Evolutionary conservation across 2,329 filamentous ascomycete genomes (phyloP), one percentile per base, ranked within the genome.

Genomic region (Camptophora hylomeconis): DNA sequence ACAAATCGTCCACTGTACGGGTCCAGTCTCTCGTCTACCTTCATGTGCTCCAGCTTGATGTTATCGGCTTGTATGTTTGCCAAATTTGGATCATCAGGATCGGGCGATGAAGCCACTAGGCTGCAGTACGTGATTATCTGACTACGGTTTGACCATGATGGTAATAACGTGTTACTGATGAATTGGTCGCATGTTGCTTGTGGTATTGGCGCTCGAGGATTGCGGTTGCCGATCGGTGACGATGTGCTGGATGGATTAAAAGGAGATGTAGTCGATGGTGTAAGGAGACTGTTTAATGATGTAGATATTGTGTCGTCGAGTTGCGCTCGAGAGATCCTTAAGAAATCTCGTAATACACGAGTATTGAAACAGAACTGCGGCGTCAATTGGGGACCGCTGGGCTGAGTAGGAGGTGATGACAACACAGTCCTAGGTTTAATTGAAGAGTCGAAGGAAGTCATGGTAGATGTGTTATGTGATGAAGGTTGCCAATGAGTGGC

Each of bases 281-380:
- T 86, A 24, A 82, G 60, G 20, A 95, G 69, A 1, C 83, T 82
- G 60, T 95, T 95, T 37, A 98, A 72, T 47, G 92, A 87, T 49
- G 93, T 86, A 1, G 75, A 74, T 48, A 98, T 95, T 24, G 80
- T 83, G 56, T 98, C 89, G 57, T 98, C 89, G 47, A 94, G 77
- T 26, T 80, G 72, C 29, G 72, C 67, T 39, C 89, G 75, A 7
- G 87, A 94, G 41, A 89, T 56, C 20, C 84, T 80, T 13, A 98
- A 69, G 53, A 98, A 98, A 53, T 93, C 89, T 93, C 48, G 38
- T 33, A 41, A 29, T 16, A 33, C 29, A 4, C 28, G 31, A 7
- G 31, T 37, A 32, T 46, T 38, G 45, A 41, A 28, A 54, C 80
- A 89, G 47, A 84, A 81, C 51, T 80, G 76, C 24, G 76, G 79